Evolutionary conservation across 352 stramenopile species (phyloP).

Genomic region (Peronospora destructor): DNA sequence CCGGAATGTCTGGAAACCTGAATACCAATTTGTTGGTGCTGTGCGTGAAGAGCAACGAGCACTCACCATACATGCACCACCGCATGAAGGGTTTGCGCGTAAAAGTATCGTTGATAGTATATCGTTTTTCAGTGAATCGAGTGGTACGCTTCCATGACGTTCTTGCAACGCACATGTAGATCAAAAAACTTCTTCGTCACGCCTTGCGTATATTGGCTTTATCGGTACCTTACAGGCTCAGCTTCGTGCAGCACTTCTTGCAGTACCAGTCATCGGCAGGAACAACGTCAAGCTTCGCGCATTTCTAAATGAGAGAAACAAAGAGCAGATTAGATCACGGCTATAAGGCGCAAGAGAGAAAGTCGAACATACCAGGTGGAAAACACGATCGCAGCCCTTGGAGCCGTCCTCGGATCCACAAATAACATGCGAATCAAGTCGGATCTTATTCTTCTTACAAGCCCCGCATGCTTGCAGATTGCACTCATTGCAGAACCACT

Average conservation of each 20-base stretch:
- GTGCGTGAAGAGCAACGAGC: constrained; percentile 26
- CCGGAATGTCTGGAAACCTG: constrained; percentile 46
- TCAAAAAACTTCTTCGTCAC: constrained; percentile 4
- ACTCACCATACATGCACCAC: constrained; percentile 17
- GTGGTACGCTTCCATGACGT: constrained; percentile 28
- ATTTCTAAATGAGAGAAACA: constrained; percentile 59
- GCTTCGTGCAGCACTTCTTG: constrained; percentile 51
- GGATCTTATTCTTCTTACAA: constrained; percentile 86
- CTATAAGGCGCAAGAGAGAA: not conserved
- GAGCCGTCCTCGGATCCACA: constrained; percentile 84
- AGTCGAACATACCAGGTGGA: constrained; percentile 65
- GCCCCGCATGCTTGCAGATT: constrained; percentile 69
- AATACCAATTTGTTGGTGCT: constrained; percentile 40
- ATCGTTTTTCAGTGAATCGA: constrained; percentile 50
- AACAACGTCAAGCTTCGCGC: constrained; percentile 64
- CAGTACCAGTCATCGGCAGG: constrained; percentile 87
- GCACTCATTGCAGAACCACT: constrained; percentile 88
- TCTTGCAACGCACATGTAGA: constrained; percentile 1
- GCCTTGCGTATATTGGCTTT: constrained; percentile 19
- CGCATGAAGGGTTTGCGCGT: constrained; percentile 55
- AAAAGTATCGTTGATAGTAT: constrained; percentile 46
- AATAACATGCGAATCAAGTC: constrained; percentile 86
- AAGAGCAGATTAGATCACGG: constrained; percentile 3
- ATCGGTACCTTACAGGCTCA: constrained; percentile 28
- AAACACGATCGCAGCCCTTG: constrained; percentile 80